These are phyloP conservation scores for Vararia minispora DNA, from an alignment of 768 basidiomycete species.

Conservation along the genomic window DNA sequence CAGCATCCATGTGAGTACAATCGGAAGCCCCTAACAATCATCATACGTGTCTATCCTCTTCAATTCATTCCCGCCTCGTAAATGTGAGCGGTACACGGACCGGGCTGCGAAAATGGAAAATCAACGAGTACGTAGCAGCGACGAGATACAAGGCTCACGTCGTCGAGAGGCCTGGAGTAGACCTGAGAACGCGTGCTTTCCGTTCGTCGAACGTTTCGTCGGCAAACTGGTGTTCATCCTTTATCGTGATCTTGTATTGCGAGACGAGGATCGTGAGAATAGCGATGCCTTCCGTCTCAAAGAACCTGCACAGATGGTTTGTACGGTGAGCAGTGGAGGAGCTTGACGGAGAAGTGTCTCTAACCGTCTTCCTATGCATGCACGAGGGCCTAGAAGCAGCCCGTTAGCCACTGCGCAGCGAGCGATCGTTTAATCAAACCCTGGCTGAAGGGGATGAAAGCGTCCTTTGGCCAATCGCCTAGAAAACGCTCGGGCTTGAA, in stretches of 20 bases:
- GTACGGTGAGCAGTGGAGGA: no score
- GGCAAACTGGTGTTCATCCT: constrained; percentile 36
- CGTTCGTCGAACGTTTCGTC: constrained; percentile 33
- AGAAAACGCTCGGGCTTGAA: constrained; percentile 31
- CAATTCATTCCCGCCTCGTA: constrained; percentile 10
- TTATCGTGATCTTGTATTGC: constrained; percentile 34
- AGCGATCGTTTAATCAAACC: constrained; percentile 4
- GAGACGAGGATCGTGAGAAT: constrained; percentile 34
- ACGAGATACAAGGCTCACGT: constrained; percentile 1
- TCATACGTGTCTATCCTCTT: no score
- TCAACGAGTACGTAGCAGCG: no score
- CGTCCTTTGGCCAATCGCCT: constrained; percentile 21
- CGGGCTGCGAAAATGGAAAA: constrained; percentile 4
- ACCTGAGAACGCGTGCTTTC: constrained; percentile 16
- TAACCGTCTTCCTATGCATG: constrained; percentile 15
- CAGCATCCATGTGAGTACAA: no score
- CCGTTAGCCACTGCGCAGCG: not conserved
- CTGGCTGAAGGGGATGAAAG: constrained; percentile 22
- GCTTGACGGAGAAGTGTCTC: not conserved
- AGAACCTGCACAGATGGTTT: constrained; percentile 32
- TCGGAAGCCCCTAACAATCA: no score
- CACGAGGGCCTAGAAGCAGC: constrained; percentile 8
- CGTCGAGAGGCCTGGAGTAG: not conserved
- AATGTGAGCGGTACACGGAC: constrained; percentile 12
- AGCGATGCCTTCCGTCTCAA: constrained; percentile 37